Evolutionary conservation across 768 basidiomycete genomes (phyloP).

Genomic region (Lyophyllum atratum): DNA sequence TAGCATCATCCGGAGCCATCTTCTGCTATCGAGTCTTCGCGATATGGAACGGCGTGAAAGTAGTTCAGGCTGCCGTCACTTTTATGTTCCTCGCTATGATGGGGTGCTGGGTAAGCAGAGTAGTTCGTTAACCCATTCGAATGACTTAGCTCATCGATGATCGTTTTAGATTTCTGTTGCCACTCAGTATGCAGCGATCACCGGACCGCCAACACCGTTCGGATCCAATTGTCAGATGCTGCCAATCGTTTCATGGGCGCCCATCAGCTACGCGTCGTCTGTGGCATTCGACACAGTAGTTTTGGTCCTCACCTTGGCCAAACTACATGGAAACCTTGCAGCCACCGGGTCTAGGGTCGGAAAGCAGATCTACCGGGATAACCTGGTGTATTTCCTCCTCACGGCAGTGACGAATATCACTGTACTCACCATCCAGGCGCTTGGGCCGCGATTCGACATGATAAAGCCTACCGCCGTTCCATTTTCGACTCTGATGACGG

Average conservation of each 20-base stretch:
- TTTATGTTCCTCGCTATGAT: slow-evolving; percentile 28
- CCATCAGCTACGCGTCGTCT: slow-evolving; percentile 32
- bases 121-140: background rate
- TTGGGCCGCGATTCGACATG: slow-evolving; percentile 25
- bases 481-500: slow-evolving; percentile 30
- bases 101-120: slow-evolving; percentile 29
- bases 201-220: slow-evolving; percentile 26
- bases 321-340: slow-evolving; percentile 20
- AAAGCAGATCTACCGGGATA: slow-evolving; percentile 29
- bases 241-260: slow-evolving; percentile 32
- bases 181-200: slow-evolving; percentile 26
- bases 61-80: slow-evolving; percentile 23
- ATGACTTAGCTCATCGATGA: background rate
- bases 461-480: slow-evolving; percentile 28
- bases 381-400: slow-evolving; percentile 28
- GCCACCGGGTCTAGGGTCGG: slow-evolving; percentile 23
- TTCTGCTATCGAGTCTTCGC: slow-evolving; percentile 34
- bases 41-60: slow-evolving; percentile 32
- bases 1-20: slow-evolving; percentile 31
- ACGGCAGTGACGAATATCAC: slow-evolving; percentile 27
- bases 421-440: slow-evolving; percentile 27
- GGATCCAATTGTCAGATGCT: slow-evolving; percentile 35
- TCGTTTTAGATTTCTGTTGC: slow-evolving; percentile 30
- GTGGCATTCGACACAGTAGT: slow-evolving; percentile 30
- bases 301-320: slow-evolving; percentile 24